Percentiles rank a stretch among this genome's conserved stretches.
Evolutionary conservation across 768 basidiomycete species (phyloP).

Genomic region (Asterophora lycoperdoides): DNA sequence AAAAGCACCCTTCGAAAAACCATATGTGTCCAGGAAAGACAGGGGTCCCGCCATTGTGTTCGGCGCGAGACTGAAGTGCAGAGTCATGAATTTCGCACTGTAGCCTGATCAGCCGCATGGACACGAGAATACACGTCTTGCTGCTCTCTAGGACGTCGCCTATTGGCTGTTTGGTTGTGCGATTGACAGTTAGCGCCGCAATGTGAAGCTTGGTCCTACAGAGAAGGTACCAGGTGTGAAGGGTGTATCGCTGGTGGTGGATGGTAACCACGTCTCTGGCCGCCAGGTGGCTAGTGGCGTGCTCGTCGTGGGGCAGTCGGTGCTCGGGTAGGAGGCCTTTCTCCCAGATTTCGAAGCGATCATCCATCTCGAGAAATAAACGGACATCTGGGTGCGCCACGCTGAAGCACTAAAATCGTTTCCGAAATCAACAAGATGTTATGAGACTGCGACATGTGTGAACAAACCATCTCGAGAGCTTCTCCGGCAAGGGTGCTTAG

Average conservation of each 20-base stretch:
- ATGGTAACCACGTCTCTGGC: slow-evolving; percentile 28
- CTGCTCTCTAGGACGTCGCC: slow-evolving; percentile 29
- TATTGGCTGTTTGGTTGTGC: slow-evolving; percentile 21
- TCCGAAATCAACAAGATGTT: background rate
- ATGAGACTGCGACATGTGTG: background rate
- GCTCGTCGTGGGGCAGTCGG: slow-evolving; percentile 28
- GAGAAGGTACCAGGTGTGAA: slow-evolving; percentile 45
- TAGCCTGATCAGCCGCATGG: slow-evolving; percentile 39
- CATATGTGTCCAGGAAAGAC: slow-evolving; percentile 31
- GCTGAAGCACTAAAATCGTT: slow-evolving; percentile 31
- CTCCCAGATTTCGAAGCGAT: slow-evolving; percentile 42
- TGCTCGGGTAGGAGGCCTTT: slow-evolving; percentile 37
- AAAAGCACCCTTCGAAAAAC: slow-evolving; percentile 41
- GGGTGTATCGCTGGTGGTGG: slow-evolving; percentile 39
- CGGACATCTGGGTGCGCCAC: slow-evolving; percentile 29
- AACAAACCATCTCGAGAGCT: slow-evolving; percentile 36
- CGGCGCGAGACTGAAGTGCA: slow-evolving; percentile 17
- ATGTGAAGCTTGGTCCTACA: slow-evolving; percentile 43
- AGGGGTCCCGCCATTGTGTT: slow-evolving; percentile 16
- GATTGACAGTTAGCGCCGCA: slow-evolving; percentile 35
- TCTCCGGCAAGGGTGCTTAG: slow-evolving; percentile 38
- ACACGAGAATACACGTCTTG: slow-evolving; percentile 34
- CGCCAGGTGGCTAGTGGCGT: slow-evolving; percentile 23
- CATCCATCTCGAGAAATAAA: slow-evolving; percentile 38
- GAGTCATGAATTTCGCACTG: slow-evolving; percentile 37